A percentile compares a stretch with the other conserved stretches of the same genome.
phyloP scores from a whole-genome alignment of 2,329 filamentous ascomycete genomes.

The Colletotrichum scovillei region DNA sequence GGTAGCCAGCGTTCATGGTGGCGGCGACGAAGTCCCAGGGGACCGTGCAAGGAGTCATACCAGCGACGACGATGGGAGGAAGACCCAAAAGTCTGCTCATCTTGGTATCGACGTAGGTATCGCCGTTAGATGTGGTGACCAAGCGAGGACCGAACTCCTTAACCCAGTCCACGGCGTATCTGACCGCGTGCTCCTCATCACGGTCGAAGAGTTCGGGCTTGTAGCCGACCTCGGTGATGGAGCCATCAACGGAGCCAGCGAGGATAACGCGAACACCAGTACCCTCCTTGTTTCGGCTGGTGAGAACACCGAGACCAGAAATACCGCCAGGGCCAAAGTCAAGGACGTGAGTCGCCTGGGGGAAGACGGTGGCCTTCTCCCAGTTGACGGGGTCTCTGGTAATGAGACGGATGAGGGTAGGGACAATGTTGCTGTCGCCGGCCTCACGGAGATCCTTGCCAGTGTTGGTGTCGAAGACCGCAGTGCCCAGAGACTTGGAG shows the following conservation, averaged over 20 bases:
- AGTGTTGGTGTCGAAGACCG: constrained; percentile 90
- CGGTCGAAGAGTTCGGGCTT: constrained; percentile 98
- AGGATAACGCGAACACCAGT: constrained; percentile 97
- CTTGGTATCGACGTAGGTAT: constrained; percentile 96
- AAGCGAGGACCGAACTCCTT: constrained; percentile 95
- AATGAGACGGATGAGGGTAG: constrained; percentile 89
- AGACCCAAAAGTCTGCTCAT: constrained; percentile 89
- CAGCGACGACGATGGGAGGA: constrained; percentile 89
- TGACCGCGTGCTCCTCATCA: constrained; percentile 93
- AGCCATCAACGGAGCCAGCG: constrained; percentile 91
- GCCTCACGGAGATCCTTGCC: constrained; percentile 83
- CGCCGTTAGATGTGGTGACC: constrained; percentile 87
- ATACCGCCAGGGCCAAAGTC: constrained; percentile 98
- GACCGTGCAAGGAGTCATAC: constrained; percentile 93
- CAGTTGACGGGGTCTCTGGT: constrained; percentile 94
- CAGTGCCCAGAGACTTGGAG: constrained; percentile 78
- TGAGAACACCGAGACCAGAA: constrained; percentile 93
- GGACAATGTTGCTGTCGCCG: constrained; percentile 82
- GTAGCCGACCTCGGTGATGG: constrained; percentile 91
- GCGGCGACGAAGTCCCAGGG: constrained; percentile 92
- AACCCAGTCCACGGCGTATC: constrained; percentile 97
- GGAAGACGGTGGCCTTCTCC: constrained; percentile 94
- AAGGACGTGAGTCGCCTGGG: constrained; percentile 89
- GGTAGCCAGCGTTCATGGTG: constrained; percentile 95
- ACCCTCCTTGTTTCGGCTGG: constrained; percentile 98